Base-by-base conservation (phyloP, 2,329 filamentous ascomycete species). In the Gaeumannomyces tritici region DNA sequence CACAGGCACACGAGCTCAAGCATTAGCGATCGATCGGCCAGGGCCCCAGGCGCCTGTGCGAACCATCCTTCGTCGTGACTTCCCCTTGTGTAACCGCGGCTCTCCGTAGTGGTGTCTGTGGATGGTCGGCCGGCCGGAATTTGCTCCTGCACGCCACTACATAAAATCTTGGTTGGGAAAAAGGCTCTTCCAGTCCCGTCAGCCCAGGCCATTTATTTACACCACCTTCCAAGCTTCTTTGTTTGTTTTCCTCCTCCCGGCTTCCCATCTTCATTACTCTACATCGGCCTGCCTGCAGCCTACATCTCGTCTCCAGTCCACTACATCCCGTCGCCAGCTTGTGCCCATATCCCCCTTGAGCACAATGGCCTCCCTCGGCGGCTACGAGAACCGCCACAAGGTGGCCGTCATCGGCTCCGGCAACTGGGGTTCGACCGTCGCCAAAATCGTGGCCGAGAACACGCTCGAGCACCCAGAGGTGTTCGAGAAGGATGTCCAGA, bases 351-450 rank as follows among this genome's bases (percentile, higher is more conserved):
- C 13, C 33, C 4, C 18, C 18, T 15, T 18, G 6, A 35, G 21
- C 58, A 70, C 67, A 55, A 71, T 71, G 69, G 26, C 67, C 6
- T 57, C 69, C 60, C 71, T 82, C 55, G 80, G 78, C 64, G 75
- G 81, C 62, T 76, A 83, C 66, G 78, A 80, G 65, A 89, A 86
- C 79, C 92, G 89, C 77, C 92, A 96, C 84, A 96, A 92, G 82
- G 90, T 97, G 71, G 93, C 92, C 65, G 86, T 99, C 61, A 85
- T 99, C 67, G 95, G 95, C 69, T 98, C 93, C 61, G 95, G 95
- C 70, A 99, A 99, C 77, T 99, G 95, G 93, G 95, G 95, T 70
- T 96, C 92, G 64, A 96, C 95, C 64, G 97, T 99, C 76, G 88
- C 93, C 73, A 99, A 99, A 79, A 96, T 99, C 65, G 85, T 97